Evolutionary conservation across 257 asterid species (phyloP).

Genomic region (Salvia miltiorrhiza): DNA sequence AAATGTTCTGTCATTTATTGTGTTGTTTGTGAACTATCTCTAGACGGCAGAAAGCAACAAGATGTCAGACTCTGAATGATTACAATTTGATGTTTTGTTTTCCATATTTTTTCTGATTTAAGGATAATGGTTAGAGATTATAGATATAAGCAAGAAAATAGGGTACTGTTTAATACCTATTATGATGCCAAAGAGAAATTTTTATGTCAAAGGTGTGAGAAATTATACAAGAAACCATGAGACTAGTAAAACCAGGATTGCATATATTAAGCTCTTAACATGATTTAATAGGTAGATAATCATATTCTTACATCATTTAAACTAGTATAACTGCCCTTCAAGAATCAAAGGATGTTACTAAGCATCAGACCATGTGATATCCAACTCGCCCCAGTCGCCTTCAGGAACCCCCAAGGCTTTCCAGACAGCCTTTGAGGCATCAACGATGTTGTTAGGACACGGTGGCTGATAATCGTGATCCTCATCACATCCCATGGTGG

Average conservation of each 20-base stretch:
- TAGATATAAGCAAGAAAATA: no score
- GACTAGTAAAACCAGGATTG: neutral
- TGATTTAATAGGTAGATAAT: neutral
- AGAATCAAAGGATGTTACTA: neutral
- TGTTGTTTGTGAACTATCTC: no score
- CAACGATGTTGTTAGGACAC: constrained; percentile 46
- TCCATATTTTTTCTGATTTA: no score
- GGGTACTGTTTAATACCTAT: no score
- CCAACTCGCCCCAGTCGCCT: constrained; percentile 36
- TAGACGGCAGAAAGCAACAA: no score
- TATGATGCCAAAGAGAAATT: no score
- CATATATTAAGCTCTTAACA: neutral
- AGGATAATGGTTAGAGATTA: no score
- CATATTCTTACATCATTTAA: neutral
- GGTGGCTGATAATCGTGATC: constrained; percentile 51
- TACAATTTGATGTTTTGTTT: no score
- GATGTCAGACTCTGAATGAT: no score
- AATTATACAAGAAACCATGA: neutral
- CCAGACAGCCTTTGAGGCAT: constrained; percentile 49
- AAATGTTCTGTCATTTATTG: no score
- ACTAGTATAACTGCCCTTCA: neutral
- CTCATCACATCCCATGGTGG: constrained; percentile 45
- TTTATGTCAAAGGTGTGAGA: no score
- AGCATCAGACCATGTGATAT: constrained; percentile 41
- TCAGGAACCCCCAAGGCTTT: constrained; percentile 33